Conservation (phyloP, 202 grass and related monocot species). For the Zizania palustris region DNA sequence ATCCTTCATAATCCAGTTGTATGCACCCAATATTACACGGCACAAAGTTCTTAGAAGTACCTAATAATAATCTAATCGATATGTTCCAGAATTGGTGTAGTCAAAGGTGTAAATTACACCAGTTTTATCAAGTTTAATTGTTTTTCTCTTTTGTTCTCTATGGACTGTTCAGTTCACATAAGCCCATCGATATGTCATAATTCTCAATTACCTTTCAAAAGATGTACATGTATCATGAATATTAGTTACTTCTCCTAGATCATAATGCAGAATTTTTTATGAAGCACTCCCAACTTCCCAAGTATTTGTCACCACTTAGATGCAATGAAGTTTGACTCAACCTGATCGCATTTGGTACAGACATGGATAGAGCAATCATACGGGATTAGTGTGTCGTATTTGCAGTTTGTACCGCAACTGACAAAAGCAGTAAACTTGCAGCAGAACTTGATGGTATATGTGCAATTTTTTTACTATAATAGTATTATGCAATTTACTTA, state of each 20-base stretch:
- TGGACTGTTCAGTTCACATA: conserved; percentile 17
- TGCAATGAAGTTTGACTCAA: conserved; percentile 24
- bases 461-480: conserved; percentile 18
- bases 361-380: conserved; percentile 98
- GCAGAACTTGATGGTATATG: conserved; percentile 98
- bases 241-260: background rate
- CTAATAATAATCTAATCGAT: conserved; percentile 2
- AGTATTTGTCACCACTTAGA: background rate
- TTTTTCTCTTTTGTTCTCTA: conserved; percentile 30
- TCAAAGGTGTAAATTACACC: background rate
- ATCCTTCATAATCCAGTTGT: conserved; percentile 18
- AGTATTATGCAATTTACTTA: conserved; percentile 23
- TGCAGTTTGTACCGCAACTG: conserved; percentile 78
- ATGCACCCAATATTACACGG: background rate
- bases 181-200: background rate
- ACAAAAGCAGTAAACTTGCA: conserved; percentile 83
- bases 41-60: background rate
- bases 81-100: conserved; percentile 13
- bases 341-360: conserved; percentile 48
- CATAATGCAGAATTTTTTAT: background rate
- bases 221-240: background rate
- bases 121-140: conserved; percentile 17
- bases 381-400: conserved; percentile 82
- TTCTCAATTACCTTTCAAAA: background rate
- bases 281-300: background rate